Evolutionary conservation across 2,329 filamentous ascomycete species (phyloP).

Genomic region (Cordyceps tenuipes): DNA sequence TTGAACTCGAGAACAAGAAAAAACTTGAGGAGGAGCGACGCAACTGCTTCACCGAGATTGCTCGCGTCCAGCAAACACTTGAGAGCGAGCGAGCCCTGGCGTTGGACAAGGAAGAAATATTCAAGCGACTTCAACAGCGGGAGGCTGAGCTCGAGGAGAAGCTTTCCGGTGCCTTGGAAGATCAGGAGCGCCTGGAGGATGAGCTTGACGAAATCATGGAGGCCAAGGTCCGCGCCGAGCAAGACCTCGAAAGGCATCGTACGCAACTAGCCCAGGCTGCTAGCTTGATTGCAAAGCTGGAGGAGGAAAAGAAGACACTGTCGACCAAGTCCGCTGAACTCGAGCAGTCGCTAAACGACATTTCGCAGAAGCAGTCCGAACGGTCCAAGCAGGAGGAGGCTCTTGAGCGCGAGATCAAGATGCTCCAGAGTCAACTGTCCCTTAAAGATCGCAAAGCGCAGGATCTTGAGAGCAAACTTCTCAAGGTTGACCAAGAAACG

Average conservation of each 20-base stretch:
- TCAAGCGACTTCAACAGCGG: conserved; percentile 87
- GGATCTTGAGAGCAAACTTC: conserved; percentile 75
- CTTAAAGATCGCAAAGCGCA: conserved; percentile 85
- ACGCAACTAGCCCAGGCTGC: conserved; percentile 87
- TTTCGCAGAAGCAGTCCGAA: conserved; percentile 62
- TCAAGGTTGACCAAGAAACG: conserved; percentile 80
- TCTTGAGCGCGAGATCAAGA: conserved; percentile 75
- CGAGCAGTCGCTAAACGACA: conserved; percentile 60
- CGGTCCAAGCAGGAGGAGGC: conserved; percentile 68
- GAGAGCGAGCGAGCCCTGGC: conserved; percentile 95
- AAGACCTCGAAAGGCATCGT: conserved; percentile 70
- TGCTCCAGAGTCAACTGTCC: conserved; percentile 82
- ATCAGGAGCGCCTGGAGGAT: conserved; percentile 89
- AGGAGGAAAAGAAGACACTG: conserved; percentile 75
- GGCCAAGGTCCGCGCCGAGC: conserved; percentile 81
- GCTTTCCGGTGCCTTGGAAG: conserved; percentile 80
- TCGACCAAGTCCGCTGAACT: conserved; percentile 59
- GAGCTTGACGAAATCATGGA: conserved; percentile 83
- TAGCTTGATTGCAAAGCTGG: conserved; percentile 73
- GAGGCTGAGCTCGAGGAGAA: conserved; percentile 91
- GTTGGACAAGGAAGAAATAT: conserved; percentile 97
- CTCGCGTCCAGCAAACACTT: conserved; percentile 83
- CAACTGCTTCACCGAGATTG: conserved; percentile 77
- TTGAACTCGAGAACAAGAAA: conserved; percentile 65
- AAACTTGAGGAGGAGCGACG: conserved; percentile 86